Percentiles rank a stretch among this genome's conserved stretches.
phyloP scores from a whole-genome alignment of 345 rosid genomes.

The Bruguiera gymnorhiza region DNA sequence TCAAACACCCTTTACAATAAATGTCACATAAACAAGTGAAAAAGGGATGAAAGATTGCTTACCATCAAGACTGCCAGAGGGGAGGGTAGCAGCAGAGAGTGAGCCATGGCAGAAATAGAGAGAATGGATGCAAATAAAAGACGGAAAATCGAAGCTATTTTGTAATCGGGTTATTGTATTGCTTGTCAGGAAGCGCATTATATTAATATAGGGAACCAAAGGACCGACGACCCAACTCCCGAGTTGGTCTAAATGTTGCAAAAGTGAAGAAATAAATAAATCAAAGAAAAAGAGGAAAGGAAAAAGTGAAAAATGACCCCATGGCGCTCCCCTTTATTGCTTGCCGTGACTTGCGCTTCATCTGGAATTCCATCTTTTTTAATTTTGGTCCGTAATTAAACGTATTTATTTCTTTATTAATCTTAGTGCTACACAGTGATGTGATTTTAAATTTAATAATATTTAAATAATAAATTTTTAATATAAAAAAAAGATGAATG shows the following conservation, averaged over 20 bases:
- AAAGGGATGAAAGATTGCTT: background rate
- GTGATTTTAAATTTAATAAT: no score
- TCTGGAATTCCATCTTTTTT: no score
- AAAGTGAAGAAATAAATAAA: background rate
- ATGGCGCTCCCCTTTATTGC: background rate
- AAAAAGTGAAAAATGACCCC: background rate
- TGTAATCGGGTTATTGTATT: background rate
- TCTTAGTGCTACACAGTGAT: no score
- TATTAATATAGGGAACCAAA: background rate
- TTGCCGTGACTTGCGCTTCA: conserved; percentile 12
- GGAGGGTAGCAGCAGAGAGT: conserved; percentile 13
- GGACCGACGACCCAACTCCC: no score
- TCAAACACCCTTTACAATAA: background rate
- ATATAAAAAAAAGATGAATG: no score
- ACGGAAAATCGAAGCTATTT: conserved; percentile 24
- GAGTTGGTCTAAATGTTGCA: background rate
- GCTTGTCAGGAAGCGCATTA: background rate
- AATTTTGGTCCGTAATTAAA: no score
- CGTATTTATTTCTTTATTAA: no score
- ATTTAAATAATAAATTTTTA: no score
- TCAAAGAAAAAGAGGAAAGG: no score
- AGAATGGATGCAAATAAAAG: conserved; percentile 13
- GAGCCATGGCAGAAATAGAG: conserved; percentile 11
- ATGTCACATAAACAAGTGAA: background rate
- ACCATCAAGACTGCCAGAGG: conserved; percentile 35